Base-by-base conservation (phyloP, 2,329 filamentous ascomycete genomes). In the Tolypocladium paradoxum region DNA sequence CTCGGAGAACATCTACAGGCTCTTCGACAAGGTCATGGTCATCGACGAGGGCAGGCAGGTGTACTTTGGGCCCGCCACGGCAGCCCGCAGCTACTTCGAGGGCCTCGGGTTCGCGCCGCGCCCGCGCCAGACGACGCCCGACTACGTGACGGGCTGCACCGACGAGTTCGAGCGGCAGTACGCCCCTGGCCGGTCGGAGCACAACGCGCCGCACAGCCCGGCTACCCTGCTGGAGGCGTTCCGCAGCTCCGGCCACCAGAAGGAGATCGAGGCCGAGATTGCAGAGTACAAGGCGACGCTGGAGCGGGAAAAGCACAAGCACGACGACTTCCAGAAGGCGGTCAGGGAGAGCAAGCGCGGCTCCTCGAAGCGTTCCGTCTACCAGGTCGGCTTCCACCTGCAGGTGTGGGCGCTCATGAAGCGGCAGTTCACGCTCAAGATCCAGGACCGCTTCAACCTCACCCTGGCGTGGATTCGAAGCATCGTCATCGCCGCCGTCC, bases 351-450 rank as follows among this genome's bases (percentile, higher is more conserved):
- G 85, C 65, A 95, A 95, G 74, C 84, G 88, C 12, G 83, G 84
- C 52, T 79, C 83, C 8, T 86, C 88, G 0, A 82, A 84, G 62
- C 82, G 81, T 34, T 92, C 88, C 0, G 86, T 92, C 35, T 95
- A 95, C 70, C 85, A 83, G 1, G 85, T 91, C 52, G 88, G 89
- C 0, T 93, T 93, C 70, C 82, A 90, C 58, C 73, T 88, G 1
- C 90, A 95, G 65, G 77, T 93, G 24, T 91, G 85, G 85, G 87
- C 87, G 1, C 70, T 93, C 56, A 87, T 91, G 78, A 85, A 89
- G 67, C 82, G 90, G 6, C 89, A 95, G 66, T 93, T 90, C 66
- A 75, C 86, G 50, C 83, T 95, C 61, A 93, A 93, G 72, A 85
- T 89, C 73, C 88, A 95, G 67, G 89, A 95, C 66, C 85, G 85